Conservation (phyloP, 495 filamentous ascomycete genomes). For the Lasiosphaeris hirsuta region DNA sequence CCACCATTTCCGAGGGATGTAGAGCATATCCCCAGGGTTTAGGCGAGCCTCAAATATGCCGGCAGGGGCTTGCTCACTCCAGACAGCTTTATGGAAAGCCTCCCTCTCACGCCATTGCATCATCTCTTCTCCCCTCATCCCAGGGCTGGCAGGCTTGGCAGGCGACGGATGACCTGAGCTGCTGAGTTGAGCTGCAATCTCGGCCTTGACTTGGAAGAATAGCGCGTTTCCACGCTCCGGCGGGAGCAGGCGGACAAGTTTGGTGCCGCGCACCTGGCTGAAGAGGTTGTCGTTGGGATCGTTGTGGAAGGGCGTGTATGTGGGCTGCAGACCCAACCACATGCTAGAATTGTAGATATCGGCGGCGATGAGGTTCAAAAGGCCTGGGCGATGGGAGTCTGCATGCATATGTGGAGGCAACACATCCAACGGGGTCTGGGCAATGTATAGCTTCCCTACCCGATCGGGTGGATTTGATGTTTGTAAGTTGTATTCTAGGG, state of each 20-base stretch:
- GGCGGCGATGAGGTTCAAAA: conserved; percentile 58
- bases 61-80: conserved; percentile 45
- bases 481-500: too few species aligned
- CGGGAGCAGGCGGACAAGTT: conserved; percentile 65
- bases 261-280: conserved; percentile 72
- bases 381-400: conserved; percentile 65
- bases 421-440: conserved; percentile 68
- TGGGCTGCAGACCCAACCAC: conserved; percentile 84
- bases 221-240: conserved; percentile 59
- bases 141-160: conserved; percentile 46
- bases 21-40: conserved; percentile 67
- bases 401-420: conserved; percentile 57
- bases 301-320: conserved; percentile 82
- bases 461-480: too few species aligned
- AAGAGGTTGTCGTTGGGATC: conserved; percentile 96
- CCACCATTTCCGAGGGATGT: conserved; percentile 94
- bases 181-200: not conserved
- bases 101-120: conserved; percentile 72
- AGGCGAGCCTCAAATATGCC: conserved; percentile 51
- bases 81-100: conserved; percentile 66
- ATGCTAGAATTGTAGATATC: conserved; percentile 84
- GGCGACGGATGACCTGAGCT: conserved; percentile 17
- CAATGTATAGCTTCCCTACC: conserved; percentile 23
- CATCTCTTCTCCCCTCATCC: conserved; percentile 83
- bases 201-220: conserved; percentile 54